Conservation (phyloP, 1,139 yeast species). For the Schwanniomyces etchellsii region DNA sequence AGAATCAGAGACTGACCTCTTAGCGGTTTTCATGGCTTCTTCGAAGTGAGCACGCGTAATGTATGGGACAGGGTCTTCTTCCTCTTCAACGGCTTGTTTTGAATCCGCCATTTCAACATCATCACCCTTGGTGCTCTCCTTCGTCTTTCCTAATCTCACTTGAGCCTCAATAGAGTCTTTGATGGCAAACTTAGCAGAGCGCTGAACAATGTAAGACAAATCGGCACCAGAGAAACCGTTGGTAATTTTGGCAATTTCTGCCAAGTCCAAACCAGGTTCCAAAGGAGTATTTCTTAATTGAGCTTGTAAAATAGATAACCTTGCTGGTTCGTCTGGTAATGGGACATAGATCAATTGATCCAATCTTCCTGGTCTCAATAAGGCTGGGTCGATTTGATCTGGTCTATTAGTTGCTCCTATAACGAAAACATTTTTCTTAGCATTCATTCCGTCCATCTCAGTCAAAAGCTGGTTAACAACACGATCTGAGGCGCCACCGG, state of each 20-base stretch:
- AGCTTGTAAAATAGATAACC: conserved; percentile 88
- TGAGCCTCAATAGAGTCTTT: conserved; percentile 95
- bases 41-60: conserved; percentile 91
- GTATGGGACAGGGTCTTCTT: conserved; percentile 90
- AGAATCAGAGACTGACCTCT: conserved; percentile 93
- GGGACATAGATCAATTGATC: conserved; percentile 98
- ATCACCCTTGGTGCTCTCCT: conserved; percentile 45
- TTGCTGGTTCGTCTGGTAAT: conserved; percentile 91
- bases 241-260: conserved; percentile 86
- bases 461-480: conserved; percentile 97
- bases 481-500: conserved; percentile 98
- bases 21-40: conserved; percentile 99
- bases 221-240: conserved; percentile 99
- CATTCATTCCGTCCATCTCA: conserved; percentile 99
- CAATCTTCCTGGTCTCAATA: conserved; percentile 97
- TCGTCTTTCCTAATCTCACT: conserved; percentile 48
- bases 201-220: conserved; percentile 92
- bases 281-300: conserved; percentile 98
- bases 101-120: conserved; percentile 57
- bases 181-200: conserved; percentile 97
- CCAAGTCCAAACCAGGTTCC: conserved; percentile 90
- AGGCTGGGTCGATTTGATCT: conserved; percentile 97
- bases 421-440: conserved; percentile 96
- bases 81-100: conserved; percentile 24
- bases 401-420: conserved; percentile 99